Conservation (phyloP, 129 eudicot genomes). For the Chrysanthemum lavandulifolium region DNA sequence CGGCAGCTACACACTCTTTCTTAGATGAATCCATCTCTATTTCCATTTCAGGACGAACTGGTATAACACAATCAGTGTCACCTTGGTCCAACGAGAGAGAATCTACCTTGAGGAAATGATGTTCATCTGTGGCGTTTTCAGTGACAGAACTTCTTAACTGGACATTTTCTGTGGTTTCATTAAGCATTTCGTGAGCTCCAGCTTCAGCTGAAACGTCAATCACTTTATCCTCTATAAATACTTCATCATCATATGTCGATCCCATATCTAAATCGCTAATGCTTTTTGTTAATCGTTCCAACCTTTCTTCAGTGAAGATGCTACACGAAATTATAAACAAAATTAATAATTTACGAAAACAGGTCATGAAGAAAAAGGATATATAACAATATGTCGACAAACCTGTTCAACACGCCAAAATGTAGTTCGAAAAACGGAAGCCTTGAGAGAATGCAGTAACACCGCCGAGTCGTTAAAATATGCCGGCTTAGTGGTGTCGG, state of each 20-base stretch:
- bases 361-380: constrained; percentile 1
- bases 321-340: constrained; percentile 42
- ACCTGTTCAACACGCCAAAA: constrained; percentile 95
- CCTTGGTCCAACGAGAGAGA: constrained; percentile 20
- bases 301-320: constrained; percentile 86
- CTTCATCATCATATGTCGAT: constrained; percentile 33
- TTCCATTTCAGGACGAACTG: constrained; percentile 34
- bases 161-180: constrained; percentile 42
- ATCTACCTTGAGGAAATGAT: constrained; percentile 25
- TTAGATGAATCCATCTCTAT: constrained; percentile 35
- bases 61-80: constrained; percentile 20
- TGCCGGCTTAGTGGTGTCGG: constrained; percentile 60
- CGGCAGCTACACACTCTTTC: constrained; percentile 35
- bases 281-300: constrained; percentile 73
- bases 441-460: constrained; percentile 94
- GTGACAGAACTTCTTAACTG: constrained; percentile 43
- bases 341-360: background rate
- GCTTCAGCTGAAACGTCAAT: constrained; percentile 31
- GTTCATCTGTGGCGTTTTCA: constrained; percentile 30
- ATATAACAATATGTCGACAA: background rate
- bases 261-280: constrained; percentile 57
- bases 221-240: constrained; percentile 40
- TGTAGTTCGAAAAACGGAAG: constrained; percentile 95
- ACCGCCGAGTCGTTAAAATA: constrained; percentile 82
- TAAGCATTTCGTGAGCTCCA: constrained; percentile 35